phyloP scores from a whole-genome alignment of 768 basidiomycete genomes.

The Cystoderma amianthinum region DNA sequence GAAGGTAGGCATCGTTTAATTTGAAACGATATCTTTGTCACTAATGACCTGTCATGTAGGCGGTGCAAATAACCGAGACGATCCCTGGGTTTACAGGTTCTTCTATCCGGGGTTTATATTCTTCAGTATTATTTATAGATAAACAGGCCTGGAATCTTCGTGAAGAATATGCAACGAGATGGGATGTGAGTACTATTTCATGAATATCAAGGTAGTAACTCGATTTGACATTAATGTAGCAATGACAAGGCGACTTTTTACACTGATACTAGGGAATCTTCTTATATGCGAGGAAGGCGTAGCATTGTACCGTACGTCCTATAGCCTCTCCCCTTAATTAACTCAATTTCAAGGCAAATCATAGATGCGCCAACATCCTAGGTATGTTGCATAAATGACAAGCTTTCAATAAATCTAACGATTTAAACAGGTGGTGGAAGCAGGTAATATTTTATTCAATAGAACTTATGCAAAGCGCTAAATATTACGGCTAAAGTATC shows the following conservation, averaged over 20 bases:
- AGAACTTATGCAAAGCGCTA: not conserved
- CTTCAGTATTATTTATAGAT: not conserved
- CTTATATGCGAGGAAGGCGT: conserved; percentile 52
- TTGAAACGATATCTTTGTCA: not conserved
- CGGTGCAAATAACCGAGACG: conserved; percentile 66
- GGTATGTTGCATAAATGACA: conserved; percentile 30
- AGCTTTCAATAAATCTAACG: too few relatives aligned
- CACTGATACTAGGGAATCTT: conserved; percentile 49
- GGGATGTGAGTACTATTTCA: conserved; percentile 43
- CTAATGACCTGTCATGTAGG: conserved; percentile 20
- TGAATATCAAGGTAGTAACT: not conserved
- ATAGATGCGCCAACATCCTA: conserved; percentile 60
- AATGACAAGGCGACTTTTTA: conserved; percentile 76
- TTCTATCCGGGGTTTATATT: not conserved
- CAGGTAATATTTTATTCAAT: conserved; percentile 26
- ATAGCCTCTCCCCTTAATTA: not conserved
- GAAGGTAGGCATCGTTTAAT: conserved; percentile 39
- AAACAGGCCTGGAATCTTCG: conserved; percentile 56
- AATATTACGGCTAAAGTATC: conserved; percentile 35
- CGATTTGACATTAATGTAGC: conserved; percentile 18
- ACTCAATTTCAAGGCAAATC: not conserved
- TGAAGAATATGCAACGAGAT: conserved; percentile 65
- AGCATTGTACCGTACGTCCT: conserved; percentile 59
- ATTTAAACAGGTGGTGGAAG: conserved; percentile 50
- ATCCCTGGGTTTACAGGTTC: conserved; percentile 67